These are phyloP conservation scores for Cordyceps tenuipes DNA, from an alignment of 2,329 filamentous ascomycete species.

Conservation along the genomic window DNA sequence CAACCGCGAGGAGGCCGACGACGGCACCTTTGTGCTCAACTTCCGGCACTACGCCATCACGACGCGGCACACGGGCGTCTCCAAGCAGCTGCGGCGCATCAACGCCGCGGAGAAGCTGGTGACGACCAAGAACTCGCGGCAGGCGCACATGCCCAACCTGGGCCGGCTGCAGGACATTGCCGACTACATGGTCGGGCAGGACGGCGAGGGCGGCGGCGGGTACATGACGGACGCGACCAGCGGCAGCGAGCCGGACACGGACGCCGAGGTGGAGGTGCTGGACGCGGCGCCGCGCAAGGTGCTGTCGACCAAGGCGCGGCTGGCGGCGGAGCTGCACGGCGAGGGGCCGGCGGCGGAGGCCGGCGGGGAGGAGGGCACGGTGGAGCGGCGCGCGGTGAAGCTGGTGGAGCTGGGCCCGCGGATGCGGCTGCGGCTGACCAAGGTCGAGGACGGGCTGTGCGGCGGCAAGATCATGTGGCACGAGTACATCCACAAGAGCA, in stretches of 20 bases:
- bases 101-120: conserved; percentile 78
- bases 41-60: conserved; percentile 93
- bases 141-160: conserved; percentile 72
- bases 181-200: conserved; percentile 81
- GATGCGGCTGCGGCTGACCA: conserved; percentile 80
- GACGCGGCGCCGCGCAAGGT: conserved; percentile 57
- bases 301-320: conserved; percentile 42
- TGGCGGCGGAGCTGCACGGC: conserved; percentile 29
- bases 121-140: conserved; percentile 50
- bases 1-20: conserved; percentile 65
- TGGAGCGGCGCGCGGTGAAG: conserved; percentile 84
- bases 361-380: conserved; percentile 40
- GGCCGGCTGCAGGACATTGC: conserved; percentile 87
- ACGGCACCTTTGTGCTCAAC: conserved; percentile 72
- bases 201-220: conserved; percentile 53
- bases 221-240: conserved; percentile 82
- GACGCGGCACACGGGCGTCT: conserved; percentile 76
- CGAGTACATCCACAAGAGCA: conserved; percentile 81
- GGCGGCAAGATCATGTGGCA: conserved; percentile 95
- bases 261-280: conserved; percentile 86
- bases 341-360: conserved; percentile 27
- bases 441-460: conserved; percentile 92
- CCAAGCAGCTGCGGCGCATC: conserved; percentile 72
- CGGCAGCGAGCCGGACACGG: conserved; percentile 87
- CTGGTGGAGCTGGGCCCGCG: conserved; percentile 86